Evolutionary conservation across 2,329 filamentous ascomycete species (phyloP).

Genomic region (Ascochyta clinopodiicola): DNA sequence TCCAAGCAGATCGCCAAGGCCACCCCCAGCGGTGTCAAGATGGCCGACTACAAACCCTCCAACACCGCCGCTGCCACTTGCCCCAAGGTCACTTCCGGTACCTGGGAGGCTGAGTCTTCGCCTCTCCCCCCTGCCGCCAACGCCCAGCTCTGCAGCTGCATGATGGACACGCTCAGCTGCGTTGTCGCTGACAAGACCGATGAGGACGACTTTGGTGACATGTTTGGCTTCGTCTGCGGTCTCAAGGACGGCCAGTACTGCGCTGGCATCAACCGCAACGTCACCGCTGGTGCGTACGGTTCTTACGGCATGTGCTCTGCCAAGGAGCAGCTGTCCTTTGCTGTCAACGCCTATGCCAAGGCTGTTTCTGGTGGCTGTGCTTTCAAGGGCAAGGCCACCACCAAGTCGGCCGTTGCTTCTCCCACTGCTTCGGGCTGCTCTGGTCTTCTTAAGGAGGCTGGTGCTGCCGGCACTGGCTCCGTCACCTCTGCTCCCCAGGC

Average conservation of each 20-base stretch:
- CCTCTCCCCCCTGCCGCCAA: slow-evolving; percentile 84
- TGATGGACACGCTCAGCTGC: slow-evolving; percentile 77
- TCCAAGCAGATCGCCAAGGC: slow-evolving; percentile 70
- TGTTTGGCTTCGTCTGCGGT: slow-evolving; percentile 80
- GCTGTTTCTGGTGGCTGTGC: slow-evolving; percentile 66
- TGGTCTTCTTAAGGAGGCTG: slow-evolving; percentile 67
- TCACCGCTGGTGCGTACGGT: slow-evolving; percentile 72
- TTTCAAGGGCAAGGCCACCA: slow-evolving; percentile 71
- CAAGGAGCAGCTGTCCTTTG: slow-evolving; percentile 74
- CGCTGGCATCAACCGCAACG: slow-evolving; percentile 71
- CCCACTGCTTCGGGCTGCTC: slow-evolving; percentile 62
- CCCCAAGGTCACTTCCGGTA: slow-evolving; percentile 64
- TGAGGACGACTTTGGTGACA: slow-evolving; percentile 64
- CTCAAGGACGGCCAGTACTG: slow-evolving; percentile 61
- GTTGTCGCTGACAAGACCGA: slow-evolving; percentile 64
- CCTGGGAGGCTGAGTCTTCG: slow-evolving; percentile 72
- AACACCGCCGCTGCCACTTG: slow-evolving; percentile 74
- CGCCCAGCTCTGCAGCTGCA: slow-evolving; percentile 80
- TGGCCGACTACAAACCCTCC: slow-evolving; percentile 72
- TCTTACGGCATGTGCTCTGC: slow-evolving; percentile 78
- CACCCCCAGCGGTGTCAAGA: slow-evolving; percentile 69
- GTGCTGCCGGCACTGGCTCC: slow-evolving; percentile 63
- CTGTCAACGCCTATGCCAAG: slow-evolving; percentile 70
- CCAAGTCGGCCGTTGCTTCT: slow-evolving; percentile 57
- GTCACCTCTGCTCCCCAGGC: slow-evolving; percentile 50